phyloP scores from a whole-genome alignment of 2,329 filamentous ascomycete genomes.

The Penicillium sp. region DNA sequence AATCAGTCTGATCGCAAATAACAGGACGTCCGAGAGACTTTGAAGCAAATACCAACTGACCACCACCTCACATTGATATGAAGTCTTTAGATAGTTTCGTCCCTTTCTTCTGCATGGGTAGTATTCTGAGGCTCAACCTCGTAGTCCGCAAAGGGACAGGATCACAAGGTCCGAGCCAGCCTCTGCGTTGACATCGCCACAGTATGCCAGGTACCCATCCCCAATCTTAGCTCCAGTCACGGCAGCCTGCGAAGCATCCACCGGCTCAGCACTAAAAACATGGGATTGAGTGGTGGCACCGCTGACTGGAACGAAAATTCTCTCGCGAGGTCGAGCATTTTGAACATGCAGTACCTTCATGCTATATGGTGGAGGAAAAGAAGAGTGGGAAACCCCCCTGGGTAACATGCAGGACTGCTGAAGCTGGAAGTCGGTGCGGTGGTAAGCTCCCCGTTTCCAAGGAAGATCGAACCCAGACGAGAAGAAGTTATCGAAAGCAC shows the following conservation, averaged over 20 bases:
- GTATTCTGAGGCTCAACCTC: neutral
- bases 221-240: neutral
- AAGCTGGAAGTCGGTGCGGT: neutral
- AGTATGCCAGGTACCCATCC: neutral
- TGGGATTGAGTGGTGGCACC: neutral
- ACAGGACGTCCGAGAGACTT: no score
- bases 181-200: neutral
- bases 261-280: neutral
- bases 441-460: neutral
- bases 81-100: no score
- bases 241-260: neutral
- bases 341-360: neutral
- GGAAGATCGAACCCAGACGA: neutral
- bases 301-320: neutral
- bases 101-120: no score
- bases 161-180: neutral
- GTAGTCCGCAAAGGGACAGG: neutral
- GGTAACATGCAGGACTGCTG: neutral
- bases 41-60: no score
- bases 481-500: neutral
- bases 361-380: neutral
- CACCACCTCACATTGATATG: no score
- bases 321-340: neutral
- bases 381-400: neutral
- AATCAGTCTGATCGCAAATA: no score